phyloP scores from a whole-genome alignment of 2,329 filamentous ascomycete species.

The Colletotrichum sidae region DNA sequence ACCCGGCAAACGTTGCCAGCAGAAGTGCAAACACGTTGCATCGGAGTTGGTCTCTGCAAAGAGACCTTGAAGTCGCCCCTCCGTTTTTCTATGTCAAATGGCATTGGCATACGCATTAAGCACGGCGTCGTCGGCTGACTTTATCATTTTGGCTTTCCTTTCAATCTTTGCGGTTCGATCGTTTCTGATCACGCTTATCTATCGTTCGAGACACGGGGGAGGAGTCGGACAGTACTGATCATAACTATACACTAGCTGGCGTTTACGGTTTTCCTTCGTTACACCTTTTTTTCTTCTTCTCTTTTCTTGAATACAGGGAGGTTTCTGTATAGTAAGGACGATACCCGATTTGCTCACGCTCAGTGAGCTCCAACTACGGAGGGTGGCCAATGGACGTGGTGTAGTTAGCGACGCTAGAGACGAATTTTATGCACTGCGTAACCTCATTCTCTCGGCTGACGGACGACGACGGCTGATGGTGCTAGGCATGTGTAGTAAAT shows the following conservation, averaged over 20 bases:
- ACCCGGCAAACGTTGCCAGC: not conserved
- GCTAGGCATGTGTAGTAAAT: too few relatives aligned
- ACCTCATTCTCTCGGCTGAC: too few relatives aligned
- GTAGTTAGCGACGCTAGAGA: too few relatives aligned
- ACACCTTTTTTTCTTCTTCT: too few relatives aligned
- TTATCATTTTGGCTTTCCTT: conserved; percentile 3
- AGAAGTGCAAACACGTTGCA: not conserved
- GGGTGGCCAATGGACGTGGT: conserved; percentile 16
- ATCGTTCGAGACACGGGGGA: conserved; percentile 7
- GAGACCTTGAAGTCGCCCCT: not conserved
- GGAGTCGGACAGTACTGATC: conserved; percentile 7
- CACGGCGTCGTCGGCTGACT: conserved; percentile 28
- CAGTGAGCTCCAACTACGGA: conserved; percentile 28
- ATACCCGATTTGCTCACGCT: conserved; percentile 35
- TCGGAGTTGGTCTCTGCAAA: not conserved
- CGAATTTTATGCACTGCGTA: too few relatives aligned
- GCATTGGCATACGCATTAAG: conserved; percentile 32
- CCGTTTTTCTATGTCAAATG: conserved; percentile 8
- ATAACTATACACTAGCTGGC: conserved; percentile 20
- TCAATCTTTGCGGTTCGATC: not conserved
- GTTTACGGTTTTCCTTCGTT: conserved; percentile 27
- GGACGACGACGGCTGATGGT: too few relatives aligned
- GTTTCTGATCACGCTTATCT: conserved; percentile 4
- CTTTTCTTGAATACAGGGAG: conserved; percentile 8
- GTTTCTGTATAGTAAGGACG: conserved; percentile 36